phyloP scores from a whole-genome alignment of 2,329 filamentous ascomycete species.

The Pseudogymnoascus sp. region DNA sequence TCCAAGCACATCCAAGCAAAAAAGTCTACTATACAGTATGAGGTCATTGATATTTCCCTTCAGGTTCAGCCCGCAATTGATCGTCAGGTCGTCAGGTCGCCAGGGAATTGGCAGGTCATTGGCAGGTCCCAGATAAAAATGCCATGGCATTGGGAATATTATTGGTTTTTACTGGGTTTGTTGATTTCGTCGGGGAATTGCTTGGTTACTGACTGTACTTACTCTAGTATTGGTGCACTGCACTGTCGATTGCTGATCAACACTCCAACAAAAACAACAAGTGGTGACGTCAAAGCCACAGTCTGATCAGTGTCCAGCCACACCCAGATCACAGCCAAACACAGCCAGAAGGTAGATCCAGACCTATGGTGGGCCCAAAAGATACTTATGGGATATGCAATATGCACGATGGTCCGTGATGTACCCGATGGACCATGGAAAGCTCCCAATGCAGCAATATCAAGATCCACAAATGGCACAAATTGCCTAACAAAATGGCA shows the following conservation, averaged over 20 bases:
- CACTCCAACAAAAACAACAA: background rate
- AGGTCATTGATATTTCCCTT: background rate
- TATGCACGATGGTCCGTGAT: background rate
- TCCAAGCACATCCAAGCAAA: background rate
- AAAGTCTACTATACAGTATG: background rate
- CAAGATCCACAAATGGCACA: background rate
- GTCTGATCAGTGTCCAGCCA: background rate
- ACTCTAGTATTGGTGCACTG: no score
- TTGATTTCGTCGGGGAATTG: background rate
- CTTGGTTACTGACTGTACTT: background rate
- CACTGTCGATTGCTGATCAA: background rate
- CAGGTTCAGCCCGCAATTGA: background rate
- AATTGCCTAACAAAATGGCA: no score
- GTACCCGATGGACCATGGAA: background rate
- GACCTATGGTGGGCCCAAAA: background rate
- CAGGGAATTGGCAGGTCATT: background rate
- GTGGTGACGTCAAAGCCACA: constrained; percentile 4
- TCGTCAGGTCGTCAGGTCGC: background rate
- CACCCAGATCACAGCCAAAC: background rate
- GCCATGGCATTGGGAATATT: background rate
- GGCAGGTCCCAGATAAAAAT: constrained; percentile 1
- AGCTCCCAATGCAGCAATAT: constrained; percentile 1
- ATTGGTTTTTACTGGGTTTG: background rate
- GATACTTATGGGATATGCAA: background rate
- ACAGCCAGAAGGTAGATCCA: background rate